Evolutionary conservation across 2,329 filamentous ascomycete genomes (phyloP).

Genomic region (Ceratocystiopsis brevicomis): DNA sequence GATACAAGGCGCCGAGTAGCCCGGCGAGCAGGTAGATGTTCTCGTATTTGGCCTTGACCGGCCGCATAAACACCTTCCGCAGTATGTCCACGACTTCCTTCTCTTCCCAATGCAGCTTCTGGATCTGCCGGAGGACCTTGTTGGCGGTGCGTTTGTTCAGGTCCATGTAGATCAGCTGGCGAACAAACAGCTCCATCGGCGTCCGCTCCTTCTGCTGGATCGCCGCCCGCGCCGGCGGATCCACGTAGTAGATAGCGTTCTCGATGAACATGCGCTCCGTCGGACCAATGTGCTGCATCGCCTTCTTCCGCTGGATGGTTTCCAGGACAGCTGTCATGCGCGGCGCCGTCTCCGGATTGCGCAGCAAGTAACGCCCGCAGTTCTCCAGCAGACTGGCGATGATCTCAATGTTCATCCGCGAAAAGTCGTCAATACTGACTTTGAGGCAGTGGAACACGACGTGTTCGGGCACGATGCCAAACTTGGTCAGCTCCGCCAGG

Average conservation of each 20-base stretch:
- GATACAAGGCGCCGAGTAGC: constrained; percentile 69
- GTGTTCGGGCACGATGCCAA: constrained; percentile 92
- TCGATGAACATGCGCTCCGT: constrained; percentile 97
- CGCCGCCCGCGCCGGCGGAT: constrained; percentile 79
- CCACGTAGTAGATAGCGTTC: constrained; percentile 94
- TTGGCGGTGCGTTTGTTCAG: constrained; percentile 88
- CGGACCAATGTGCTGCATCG: constrained; percentile 83
- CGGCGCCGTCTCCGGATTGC: constrained; percentile 80
- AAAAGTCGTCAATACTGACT: constrained; percentile 93
- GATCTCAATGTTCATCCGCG: constrained; percentile 97
- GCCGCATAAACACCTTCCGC: constrained; percentile 86
- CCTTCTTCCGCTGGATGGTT: constrained; percentile 88
- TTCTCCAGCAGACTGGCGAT: constrained; percentile 93
- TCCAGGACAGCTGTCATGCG: constrained; percentile 90
- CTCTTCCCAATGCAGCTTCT: constrained; percentile 95
- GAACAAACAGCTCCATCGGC: constrained; percentile 79
- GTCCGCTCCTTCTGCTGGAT: constrained; percentile 95
- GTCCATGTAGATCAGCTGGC: constrained; percentile 82
- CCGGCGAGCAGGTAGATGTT: constrained; percentile 90
- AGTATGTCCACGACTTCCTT: constrained; percentile 44
- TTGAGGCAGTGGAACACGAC: constrained; percentile 98
- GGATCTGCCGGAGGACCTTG: constrained; percentile 83
- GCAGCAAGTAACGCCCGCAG: constrained; percentile 81
- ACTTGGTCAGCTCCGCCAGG: constrained; percentile 90
- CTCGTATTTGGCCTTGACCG: constrained; percentile 92